Percentiles rank a stretch among this genome's conserved stretches.
phyloP scores from a whole-genome alignment of 2,329 filamentous ascomycete genomes.

The Parascedosporium putredinis region DNA sequence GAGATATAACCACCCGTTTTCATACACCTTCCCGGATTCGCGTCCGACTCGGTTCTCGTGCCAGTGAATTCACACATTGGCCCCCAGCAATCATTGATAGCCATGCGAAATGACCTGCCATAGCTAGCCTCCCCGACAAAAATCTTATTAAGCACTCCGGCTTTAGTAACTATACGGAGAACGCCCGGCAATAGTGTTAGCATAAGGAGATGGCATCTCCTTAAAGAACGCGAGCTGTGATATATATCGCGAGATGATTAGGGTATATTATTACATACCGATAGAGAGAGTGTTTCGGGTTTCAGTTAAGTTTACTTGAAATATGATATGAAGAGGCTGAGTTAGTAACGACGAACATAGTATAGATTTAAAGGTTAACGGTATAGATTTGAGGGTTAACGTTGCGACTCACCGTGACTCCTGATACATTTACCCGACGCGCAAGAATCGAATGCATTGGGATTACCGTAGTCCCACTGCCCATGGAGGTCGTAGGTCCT shows the following conservation, averaged over 20 bases:
- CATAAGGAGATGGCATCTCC: neutral
- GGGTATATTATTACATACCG: neutral
- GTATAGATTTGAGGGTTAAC: neutral
- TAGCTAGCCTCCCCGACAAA: conserved; percentile 23
- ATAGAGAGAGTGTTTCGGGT: neutral
- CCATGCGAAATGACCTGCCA: conserved; percentile 24
- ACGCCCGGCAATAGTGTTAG: neutral
- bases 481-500: conserved; percentile 23
- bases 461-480: conserved; percentile 15
- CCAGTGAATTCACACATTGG: conserved; percentile 17
- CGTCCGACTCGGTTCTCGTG: conserved; percentile 13
- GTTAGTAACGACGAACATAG: neutral
- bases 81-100: conserved; percentile 16
- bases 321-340: neutral
- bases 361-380: neutral
- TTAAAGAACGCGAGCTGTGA: neutral
- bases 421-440: conserved; percentile 22
- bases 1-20: conserved; percentile 22
- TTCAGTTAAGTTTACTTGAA: neutral
- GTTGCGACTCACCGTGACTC: conserved; percentile 19
- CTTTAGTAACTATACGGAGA: conserved; percentile 27
- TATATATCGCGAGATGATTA: neutral
- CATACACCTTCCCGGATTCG: conserved; percentile 20
- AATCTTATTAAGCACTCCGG: conserved; percentile 19
- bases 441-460: conserved; percentile 13